A percentile compares a stretch with the other conserved stretches of the same genome.
These are phyloP conservation scores for Fusarium piperis DNA, from an alignment of 2,329 filamentous ascomycete species.

Conservation along the genomic window DNA sequence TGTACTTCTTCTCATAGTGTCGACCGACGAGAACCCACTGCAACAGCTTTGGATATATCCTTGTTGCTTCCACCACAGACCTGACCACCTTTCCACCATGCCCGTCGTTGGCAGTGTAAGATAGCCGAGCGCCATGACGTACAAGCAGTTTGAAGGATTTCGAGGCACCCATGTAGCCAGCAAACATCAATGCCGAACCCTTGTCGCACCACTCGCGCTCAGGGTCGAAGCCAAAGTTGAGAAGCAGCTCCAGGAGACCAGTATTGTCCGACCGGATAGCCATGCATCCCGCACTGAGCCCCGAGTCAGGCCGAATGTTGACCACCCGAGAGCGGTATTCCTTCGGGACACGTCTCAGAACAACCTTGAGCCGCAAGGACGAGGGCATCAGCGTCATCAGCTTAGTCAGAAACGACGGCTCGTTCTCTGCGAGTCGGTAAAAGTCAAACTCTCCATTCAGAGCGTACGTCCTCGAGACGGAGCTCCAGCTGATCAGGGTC, in stretches of 20 bases:
- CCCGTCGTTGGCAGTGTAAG: conserved; percentile 17
- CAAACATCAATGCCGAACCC: conserved; percentile 37
- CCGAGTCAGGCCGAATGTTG: conserved; percentile 2
- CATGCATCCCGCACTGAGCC: neutral
- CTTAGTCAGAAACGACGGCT: conserved; percentile 19
- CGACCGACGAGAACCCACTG: conserved; percentile 34
- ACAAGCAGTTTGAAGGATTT: conserved; percentile 33
- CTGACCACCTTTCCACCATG: conserved; percentile 12
- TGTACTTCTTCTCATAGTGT: conserved; percentile 14
- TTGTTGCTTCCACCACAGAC: conserved; percentile 24
- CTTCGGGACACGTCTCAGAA: conserved; percentile 28
- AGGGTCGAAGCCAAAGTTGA: conserved; percentile 29
- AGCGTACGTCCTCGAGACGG: neutral
- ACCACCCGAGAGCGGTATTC: conserved; percentile 18
- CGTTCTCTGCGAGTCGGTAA: conserved; percentile 15
- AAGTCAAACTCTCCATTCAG: conserved; percentile 37
- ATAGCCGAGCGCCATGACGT: conserved; percentile 22
- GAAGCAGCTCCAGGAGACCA: conserved; percentile 8
- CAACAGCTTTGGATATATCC: conserved; percentile 20
- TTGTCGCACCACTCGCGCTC: conserved; percentile 19
- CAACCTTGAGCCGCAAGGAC: neutral
- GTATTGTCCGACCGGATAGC: conserved; percentile 8
- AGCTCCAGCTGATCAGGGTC: neutral
- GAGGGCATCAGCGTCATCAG: neutral
- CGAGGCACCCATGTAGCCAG: conserved; percentile 19